Conservation (phyloP, 2,329 filamentous ascomycete species). For the Coniochaeta hoffmannii region DNA sequence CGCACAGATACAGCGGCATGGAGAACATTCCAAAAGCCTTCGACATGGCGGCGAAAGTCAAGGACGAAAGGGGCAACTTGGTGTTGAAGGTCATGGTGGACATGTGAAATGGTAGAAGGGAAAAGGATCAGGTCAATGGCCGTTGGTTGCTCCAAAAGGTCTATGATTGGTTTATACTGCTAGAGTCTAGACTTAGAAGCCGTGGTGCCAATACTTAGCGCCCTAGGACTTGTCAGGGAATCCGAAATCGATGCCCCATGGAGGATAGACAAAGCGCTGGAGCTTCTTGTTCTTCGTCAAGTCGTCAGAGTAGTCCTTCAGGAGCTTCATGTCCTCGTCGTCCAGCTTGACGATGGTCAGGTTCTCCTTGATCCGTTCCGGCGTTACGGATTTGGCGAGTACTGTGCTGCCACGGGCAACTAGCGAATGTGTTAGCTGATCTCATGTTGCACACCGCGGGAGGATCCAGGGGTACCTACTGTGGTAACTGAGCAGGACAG, state of each 20-base stretch:
- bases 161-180: slow-evolving; percentile 1
- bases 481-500: slow-evolving; percentile 65
- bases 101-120: slow-evolving; percentile 18
- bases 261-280: slow-evolving; percentile 59
- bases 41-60: slow-evolving; percentile 62
- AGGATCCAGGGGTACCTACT: slow-evolving; percentile 35
- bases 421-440: slow-evolving; percentile 21
- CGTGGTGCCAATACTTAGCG: background rate
- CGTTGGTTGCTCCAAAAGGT: background rate
- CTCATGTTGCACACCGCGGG: background rate
- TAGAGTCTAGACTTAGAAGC: too few species aligned
- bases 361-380: slow-evolving; percentile 63
- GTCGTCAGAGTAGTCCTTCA: slow-evolving; percentile 46
- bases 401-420: slow-evolving; percentile 64
- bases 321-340: slow-evolving; percentile 50
- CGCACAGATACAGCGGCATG: slow-evolving; percentile 61
- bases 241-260: slow-evolving; percentile 61
- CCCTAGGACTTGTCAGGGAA: slow-evolving; percentile 57
- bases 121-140: slow-evolving; percentile 6
- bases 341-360: slow-evolving; percentile 58
- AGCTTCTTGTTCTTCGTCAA: slow-evolving; percentile 43
- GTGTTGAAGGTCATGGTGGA: slow-evolving; percentile 69
- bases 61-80: slow-evolving; percentile 60
- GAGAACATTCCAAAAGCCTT: slow-evolving; percentile 60
- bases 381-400: slow-evolving; percentile 65